Base-by-base conservation (phyloP, 345 rosid species). In the Lepidium didymum region DNA sequence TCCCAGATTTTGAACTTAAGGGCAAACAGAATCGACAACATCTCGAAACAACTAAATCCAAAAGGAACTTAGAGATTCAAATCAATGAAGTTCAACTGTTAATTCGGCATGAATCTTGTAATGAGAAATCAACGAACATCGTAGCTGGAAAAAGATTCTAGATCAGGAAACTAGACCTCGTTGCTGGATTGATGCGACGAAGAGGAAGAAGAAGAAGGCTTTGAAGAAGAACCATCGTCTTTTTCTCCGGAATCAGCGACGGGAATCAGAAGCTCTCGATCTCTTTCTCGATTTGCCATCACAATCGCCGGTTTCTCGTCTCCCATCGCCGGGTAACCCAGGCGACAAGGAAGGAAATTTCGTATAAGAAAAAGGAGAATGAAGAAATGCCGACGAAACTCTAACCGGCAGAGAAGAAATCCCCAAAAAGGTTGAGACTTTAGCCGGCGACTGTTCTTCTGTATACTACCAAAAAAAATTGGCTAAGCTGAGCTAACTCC, bases 211-310 rank as follows among this genome's bases (percentile, higher is more conserved):
- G 91, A 79, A 2, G 96, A 81, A 7, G 96, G 89, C 41, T 82
- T 86, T 2, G 93, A 75, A 27, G 86, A 62, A 45, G 60, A 76
- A 60, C 70, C 82, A 21, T 59, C 83, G 58, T 64, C 71, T 16
- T 62, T 75, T 0, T 46, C 70, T 21, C 74, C 74, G 70, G 88
- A 60, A 67, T 84, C 83, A 51, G 87, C 85, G 67, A 88, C 91
- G 40, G 89, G 89, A 46, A 92, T 86, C 46, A 92, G 85, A 71
- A 89, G 89, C 81, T 92, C 98, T 16, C 90, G 96, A 82, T 92
- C 96, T 82, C 89, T 76, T 84, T 62, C 92, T 70, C 74, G 73
- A 71, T 73, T 76, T 7, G 82, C 81, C 87, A 84, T 86, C 60
- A 76, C 85, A 75, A 82, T 85, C 74, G 83, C 51, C 63, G 89